Evolutionary conservation across 2,329 filamentous ascomycete genomes (phyloP), one percentile per base, ranked within the genome.

Genomic region (Dactylonectria estremocensis): DNA sequence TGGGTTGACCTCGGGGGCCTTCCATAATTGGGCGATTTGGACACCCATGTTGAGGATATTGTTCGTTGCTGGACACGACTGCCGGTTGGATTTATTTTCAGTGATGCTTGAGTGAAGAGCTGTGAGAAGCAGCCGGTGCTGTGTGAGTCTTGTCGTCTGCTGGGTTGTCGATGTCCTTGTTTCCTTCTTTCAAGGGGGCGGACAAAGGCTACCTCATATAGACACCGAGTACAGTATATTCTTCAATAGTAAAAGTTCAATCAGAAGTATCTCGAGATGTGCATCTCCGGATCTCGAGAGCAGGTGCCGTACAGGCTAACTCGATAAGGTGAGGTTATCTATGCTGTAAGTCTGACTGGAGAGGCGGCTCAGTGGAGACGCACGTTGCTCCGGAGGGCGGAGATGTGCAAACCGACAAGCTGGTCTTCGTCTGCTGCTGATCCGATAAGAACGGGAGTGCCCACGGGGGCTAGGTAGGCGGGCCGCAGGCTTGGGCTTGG

Each of bases 1-100:
- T 10, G 94, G 93, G 80, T 97, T 97, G 82, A 97, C 83, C 78
- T 92, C 89, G 46, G 94, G 94, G 70, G 78, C 68, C 61, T 74
- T 77, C 79, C 79, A 81, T 35, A 80, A 64, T 49, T 73, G 59
- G 55, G 75, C 46, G 43, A 79, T 64, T 65, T 72, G 70, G 62
- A 78, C 74, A 43, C 74, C 74, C 78, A 80, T 80, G 24, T 61
- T 72, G 61, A 61, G 59, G 48, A 31, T 45, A 37, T 28, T 60
- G 24, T n/a, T 11, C 16, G 24, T 35, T 18, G 31, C 31, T 22
- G n/a, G 45, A 59, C 11, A 49, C 14, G 5, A 16, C 13, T 33
- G 2, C 6, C 9, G n/a, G 20, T 56, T 46, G 20, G 55, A 24
- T 24, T 37, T 48, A 2, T 20, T 5, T 31, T 20, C 50, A 13